Conservation (phyloP, 208 protist genomes). For the Herpetomonas tarakana region DNA sequence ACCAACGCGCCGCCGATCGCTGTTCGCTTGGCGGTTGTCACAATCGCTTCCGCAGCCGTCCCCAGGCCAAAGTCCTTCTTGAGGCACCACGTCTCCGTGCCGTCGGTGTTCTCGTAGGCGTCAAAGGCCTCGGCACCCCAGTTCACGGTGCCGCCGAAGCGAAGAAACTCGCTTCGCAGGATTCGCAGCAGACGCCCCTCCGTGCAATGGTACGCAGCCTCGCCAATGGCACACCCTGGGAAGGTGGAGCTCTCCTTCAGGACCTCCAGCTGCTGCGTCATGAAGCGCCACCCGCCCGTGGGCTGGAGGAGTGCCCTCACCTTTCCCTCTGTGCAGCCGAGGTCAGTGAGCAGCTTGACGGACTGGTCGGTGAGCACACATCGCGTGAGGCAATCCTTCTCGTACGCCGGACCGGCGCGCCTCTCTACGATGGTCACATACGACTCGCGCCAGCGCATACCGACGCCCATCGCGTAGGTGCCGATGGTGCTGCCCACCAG, state of each 20-base stretch:
- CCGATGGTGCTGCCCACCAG: constrained; percentile 66
- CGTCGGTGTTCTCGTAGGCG: constrained; percentile 60
- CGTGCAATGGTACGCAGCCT: constrained; percentile 63
- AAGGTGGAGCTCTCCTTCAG: constrained; percentile 50
- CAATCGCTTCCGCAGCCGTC: constrained; percentile 54
- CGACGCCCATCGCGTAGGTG: constrained; percentile 76
- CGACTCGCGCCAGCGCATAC: constrained; percentile 85
- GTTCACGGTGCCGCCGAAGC: constrained; percentile 61
- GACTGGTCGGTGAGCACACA: constrained; percentile 69
- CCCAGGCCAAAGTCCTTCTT: constrained; percentile 68
- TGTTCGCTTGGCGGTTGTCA: constrained; percentile 46
- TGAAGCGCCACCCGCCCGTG: constrained; percentile 61
- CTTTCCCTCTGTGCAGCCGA: constrained; percentile 58
- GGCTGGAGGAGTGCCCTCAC: constrained; percentile 42
- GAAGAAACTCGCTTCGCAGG: constrained; percentile 69
- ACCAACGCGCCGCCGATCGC: constrained; percentile 38
- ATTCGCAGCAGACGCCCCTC: constrained; percentile 58
- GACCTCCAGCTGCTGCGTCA: constrained; percentile 33
- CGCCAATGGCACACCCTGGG: constrained; percentile 64
- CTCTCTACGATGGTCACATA: constrained; percentile 68
- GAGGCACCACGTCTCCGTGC: constrained; percentile 61
- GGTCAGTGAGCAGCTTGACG: constrained; percentile 64
- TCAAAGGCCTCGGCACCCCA: constrained; percentile 65
- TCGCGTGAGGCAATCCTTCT: constrained; percentile 28
- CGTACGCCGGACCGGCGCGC: constrained; percentile 40